Evolutionary conservation across 1,284 basidiomycete species (phyloP).

Genomic region (Heterobasidion occidentale): DNA sequence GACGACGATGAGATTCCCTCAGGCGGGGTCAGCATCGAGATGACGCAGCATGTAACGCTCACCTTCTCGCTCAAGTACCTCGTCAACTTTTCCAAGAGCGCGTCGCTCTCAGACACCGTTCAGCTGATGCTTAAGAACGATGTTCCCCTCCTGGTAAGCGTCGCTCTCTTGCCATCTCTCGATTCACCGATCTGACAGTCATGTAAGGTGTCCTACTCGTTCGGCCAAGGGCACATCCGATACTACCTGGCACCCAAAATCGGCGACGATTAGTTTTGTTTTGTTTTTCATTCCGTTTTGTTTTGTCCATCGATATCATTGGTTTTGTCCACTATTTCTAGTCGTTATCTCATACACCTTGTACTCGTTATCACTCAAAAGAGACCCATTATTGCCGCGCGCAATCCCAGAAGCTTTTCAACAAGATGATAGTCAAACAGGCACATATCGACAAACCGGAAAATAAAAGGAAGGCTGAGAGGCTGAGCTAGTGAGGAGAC

Average conservation of each 20-base stretch:
- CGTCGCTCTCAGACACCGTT: conserved; percentile 68
- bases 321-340: too few species aligned
- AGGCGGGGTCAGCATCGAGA: conserved; percentile 71
- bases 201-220: conserved; percentile 75
- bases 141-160: conserved; percentile 76
- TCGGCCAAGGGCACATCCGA: conserved; percentile 74
- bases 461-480: too few species aligned
- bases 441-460: too few species aligned
- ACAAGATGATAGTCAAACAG: too few species aligned
- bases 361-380: too few species aligned
- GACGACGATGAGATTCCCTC: conserved; percentile 36
- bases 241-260: conserved; percentile 91
- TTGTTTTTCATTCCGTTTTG: too few species aligned
- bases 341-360: too few species aligned
- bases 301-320: too few species aligned
- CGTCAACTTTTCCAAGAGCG: conserved; percentile 93
- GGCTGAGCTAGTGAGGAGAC: too few species aligned
- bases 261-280: conserved; percentile 53
- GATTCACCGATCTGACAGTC: background rate
- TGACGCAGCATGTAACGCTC: conserved; percentile 87
- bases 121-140: conserved; percentile 87
- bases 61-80: conserved; percentile 98
- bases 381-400: too few species aligned
- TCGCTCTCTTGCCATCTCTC: conserved; percentile 2
- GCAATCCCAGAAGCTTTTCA: too few species aligned